Conservation (phyloP, 1,139 yeast species). For the Pichia inconspicua region DNA sequence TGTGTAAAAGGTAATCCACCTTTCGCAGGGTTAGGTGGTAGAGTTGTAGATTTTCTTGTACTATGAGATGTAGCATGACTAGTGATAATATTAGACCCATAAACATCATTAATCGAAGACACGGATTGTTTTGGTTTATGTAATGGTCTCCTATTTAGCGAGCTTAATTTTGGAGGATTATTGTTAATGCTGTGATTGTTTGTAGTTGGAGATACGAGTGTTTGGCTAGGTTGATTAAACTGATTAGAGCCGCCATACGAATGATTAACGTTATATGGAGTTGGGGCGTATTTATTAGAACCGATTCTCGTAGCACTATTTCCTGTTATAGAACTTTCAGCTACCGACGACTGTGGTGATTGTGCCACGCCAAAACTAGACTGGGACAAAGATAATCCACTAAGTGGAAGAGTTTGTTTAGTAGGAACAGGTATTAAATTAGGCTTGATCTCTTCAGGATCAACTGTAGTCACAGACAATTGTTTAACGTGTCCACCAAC, state of each 20-base stretch:
- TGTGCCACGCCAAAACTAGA: not conserved
- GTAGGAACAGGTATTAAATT: slow-evolving; percentile 25
- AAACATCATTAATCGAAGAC: slow-evolving; percentile 20
- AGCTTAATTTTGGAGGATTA: not conserved
- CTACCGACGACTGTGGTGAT: not conserved
- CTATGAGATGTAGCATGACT: slow-evolving; percentile 19
- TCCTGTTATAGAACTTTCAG: not conserved
- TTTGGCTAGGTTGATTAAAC: slow-evolving; percentile 1
- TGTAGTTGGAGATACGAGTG: not conserved
- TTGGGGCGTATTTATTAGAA: slow-evolving; percentile 3
- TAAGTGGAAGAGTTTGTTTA: slow-evolving; percentile 15
- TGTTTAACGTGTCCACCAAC: slow-evolving; percentile 26
- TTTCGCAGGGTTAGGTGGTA: slow-evolving; percentile 18
- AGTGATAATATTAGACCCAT: slow-evolving; percentile 22
- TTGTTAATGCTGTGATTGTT: not conserved
- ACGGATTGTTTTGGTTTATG: slow-evolving; percentile 7
- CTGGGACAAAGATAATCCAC: not conserved
- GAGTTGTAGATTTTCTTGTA: slow-evolving; percentile 14
- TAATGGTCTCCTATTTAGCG: slow-evolving; percentile 1
- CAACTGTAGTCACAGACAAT: slow-evolving; percentile 12
- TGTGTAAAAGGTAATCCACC: slow-evolving; percentile 2
- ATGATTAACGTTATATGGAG: too few relatives aligned
- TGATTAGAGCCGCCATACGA: not conserved
- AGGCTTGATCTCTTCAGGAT: slow-evolving; percentile 16
- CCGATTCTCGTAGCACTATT: not conserved